Percentiles rank a stretch among this genome's conserved stretches.
Evolutionary conservation across 2,329 filamentous ascomycete species (phyloP).

Genomic region (Magnaporthiopsis poae): DNA sequence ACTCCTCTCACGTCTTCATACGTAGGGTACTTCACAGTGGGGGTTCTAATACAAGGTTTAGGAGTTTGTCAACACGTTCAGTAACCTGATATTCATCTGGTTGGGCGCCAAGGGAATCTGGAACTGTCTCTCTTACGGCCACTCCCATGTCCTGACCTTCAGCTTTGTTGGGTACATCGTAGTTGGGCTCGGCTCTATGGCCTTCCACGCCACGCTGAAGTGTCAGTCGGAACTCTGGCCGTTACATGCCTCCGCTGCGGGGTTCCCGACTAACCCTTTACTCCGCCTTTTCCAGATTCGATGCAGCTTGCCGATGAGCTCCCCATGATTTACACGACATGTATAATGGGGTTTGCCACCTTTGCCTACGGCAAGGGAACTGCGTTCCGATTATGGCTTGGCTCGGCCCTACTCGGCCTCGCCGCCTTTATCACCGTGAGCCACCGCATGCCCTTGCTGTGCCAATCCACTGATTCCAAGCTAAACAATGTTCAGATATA

Average conservation of each 20-base stretch:
- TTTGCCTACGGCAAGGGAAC: slow-evolving; percentile 58
- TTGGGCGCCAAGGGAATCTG: slow-evolving; percentile 65
- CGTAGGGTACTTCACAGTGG: no score
- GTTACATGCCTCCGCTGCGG: background rate
- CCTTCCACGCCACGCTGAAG: slow-evolving; percentile 48
- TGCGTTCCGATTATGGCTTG: slow-evolving; percentile 37
- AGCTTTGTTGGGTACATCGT: slow-evolving; percentile 44
- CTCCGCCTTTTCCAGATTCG: slow-evolving; percentile 30
- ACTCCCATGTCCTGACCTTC: slow-evolving; percentile 67
- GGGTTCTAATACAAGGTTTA: background rate
- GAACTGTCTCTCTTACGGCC: slow-evolving; percentile 61
- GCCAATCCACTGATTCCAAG: no score
- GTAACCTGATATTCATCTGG: slow-evolving; percentile 72
- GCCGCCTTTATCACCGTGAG: slow-evolving; percentile 65
- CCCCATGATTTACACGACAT: slow-evolving; percentile 51
- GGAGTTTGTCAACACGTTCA: slow-evolving; percentile 51
- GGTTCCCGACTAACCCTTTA: background rate
- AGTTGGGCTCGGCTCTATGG: slow-evolving; percentile 44
- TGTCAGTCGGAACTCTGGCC: slow-evolving; percentile 28
- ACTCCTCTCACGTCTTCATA: background rate
- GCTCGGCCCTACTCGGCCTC: slow-evolving; percentile 42
- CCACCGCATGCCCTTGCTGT: background rate
- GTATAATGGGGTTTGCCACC: slow-evolving; percentile 52
- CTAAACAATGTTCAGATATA: slow-evolving; percentile 7
- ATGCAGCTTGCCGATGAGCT: slow-evolving; percentile 53